Base-by-base conservation (phyloP, 495 filamentous ascomycete genomes). In the Annulohypoxylon nitens region DNA sequence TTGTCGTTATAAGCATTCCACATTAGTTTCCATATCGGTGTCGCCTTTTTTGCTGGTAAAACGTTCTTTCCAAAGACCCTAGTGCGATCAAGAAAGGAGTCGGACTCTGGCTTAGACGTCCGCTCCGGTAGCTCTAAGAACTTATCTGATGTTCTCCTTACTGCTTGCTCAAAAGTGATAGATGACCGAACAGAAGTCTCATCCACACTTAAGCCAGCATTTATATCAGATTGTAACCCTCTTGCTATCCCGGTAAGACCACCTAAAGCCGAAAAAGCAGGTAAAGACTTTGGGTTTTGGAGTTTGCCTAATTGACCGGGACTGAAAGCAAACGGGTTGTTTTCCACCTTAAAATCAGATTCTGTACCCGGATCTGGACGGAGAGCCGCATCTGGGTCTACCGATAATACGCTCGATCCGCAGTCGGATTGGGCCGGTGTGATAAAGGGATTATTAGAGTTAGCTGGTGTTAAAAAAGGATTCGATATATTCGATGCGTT, bases 1-100 rank as follows among this genome's bases (percentile, higher is more conserved):
- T 94, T 94, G 79, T 97, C 93, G 57, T 93, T 92, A 73, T 92
- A 93, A 2, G 93, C 92, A 75, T 92, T 90, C 92, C 92, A 96
- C 43, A 93, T 91, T 18, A 95, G 81, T 73, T 88, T 82, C 71
- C 90, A 88, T 55, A 96, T 89, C 30, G 85, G 71, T 74, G 93
- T 94, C 9, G 89, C 78, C 76, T 93, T 93, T 69, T 87, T 88
- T 69, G 89, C 88, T 0, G 93, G 93, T 10, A 97, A 80, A 3
- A 86, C 80, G 69, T 96, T 97, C 61, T 85, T 86, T 39, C 86
- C 88, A 75, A 88, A 96, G 34, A 94, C 84, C 4, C 93, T 88
- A 62, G 81, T 87, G 14, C 93, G 86, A 70, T 96, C 93, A 5
- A 47, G 18, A 67, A 79, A 73, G 20, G 67, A 45, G 62, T 65